Base-by-base conservation (phyloP, 352 stramenopile genomes). In the Phytopythium boreale region DNA sequence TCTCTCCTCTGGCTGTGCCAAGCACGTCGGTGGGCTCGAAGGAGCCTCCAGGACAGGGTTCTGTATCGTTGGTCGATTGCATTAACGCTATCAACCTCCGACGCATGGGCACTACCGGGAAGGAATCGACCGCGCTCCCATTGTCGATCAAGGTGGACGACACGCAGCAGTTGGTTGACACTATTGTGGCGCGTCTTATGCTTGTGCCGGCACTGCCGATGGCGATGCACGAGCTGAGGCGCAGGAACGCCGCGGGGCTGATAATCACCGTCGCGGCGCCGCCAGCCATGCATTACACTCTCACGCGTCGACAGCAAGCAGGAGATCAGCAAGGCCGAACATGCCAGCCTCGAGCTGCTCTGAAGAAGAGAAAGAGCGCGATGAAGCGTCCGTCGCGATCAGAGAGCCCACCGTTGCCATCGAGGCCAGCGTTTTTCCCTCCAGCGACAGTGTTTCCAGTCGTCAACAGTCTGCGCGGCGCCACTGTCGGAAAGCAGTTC, bases 81-180 rank as follows among this genome's bases (percentile, higher is more conserved):
- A 53, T 88, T 51, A 69, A 88, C 19, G 70, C 80, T 0, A 90
- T 90, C 49, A 91, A 91, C 49, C 69, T 91, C 26, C 65, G 80
- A 11, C 27, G 19, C 1, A 78, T 68, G 14, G 41, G 73, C 4
- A 64, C 57, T 17, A 66, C 65, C 11, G 77, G 74, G 10, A 72
- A 68, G 2, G 57, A 76, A 8, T 53, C 59, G 7, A 39, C 52
- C 2, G 11, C 67, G 0, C 49, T 82, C 4, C 50, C 49, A 4
- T 31, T 74, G 20, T 79, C 82, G 11, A 55, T 91, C 26, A 81
- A 74, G 1, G 6, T 62, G 2, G 64, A 79, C 17, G 79, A 91
- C 51, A 80, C 77, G 4, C 34, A 29, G 9, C 62, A 74, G 5
- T 56, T 91, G 34, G 76, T 82, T 37, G 22, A 74, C 31, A 70